A percentile compares a stretch with the other conserved stretches of the same genome.
Conservation (phyloP, 306 rosid genomes). For the Datisca glomerata region DNA sequence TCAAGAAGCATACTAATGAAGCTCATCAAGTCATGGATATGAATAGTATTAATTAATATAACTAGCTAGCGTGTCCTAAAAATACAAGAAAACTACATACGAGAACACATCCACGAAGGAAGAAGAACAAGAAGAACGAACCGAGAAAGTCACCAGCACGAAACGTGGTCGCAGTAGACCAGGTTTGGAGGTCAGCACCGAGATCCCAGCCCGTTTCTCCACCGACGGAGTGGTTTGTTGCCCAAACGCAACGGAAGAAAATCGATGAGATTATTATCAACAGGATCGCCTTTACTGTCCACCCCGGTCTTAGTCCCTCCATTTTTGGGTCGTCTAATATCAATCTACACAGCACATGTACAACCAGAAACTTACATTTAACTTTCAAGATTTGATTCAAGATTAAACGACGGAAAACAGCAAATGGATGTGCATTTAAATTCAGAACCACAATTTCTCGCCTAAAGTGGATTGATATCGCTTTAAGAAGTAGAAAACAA, state of each 20-base stretch:
- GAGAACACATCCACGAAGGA: no score
- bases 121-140: conserved; percentile 17
- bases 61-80: no score
- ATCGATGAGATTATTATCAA: conserved; percentile 33
- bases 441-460: no score
- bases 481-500: neutral
- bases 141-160: conserved; percentile 59
- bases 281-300: conserved; percentile 42
- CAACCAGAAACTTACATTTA: neutral
- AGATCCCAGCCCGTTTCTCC: conserved; percentile 77
- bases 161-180: conserved; percentile 39
- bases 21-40: no score
- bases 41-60: no score
- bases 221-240: conserved; percentile 49
- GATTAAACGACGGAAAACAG: neutral
- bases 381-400: neutral
- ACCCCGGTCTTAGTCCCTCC: conserved; percentile 29
- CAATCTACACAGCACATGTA: neutral
- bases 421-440: neutral
- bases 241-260: conserved; percentile 43
- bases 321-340: conserved; percentile 24
- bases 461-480: no score
- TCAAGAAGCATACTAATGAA: no score
- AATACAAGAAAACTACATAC: no score
- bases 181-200: conserved; percentile 30